Conservation (phyloP, 768 basidiomycete species). For the Inosperma sp. region DNA sequence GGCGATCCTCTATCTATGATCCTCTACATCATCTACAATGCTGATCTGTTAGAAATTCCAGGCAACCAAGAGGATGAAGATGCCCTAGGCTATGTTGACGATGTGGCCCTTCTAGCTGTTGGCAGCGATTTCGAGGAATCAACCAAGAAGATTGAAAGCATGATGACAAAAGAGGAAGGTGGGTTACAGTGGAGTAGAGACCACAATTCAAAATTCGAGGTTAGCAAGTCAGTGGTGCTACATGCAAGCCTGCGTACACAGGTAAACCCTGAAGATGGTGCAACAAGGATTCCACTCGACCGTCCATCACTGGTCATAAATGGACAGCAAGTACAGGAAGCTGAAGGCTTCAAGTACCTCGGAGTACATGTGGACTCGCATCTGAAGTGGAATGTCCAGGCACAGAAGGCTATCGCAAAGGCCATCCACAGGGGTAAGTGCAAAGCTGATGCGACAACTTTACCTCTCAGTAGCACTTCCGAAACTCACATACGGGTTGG, state of each 20-base stretch:
- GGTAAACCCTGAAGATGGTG: neutral
- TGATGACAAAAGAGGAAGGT: constrained; percentile 24
- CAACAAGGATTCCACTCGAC: neutral
- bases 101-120: constrained; percentile 21
- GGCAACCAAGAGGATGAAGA: constrained; percentile 4
- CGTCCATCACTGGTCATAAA: constrained; percentile 6
- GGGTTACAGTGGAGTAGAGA: constrained; percentile 22
- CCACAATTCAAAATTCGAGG: too few relatives aligned
- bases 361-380: constrained; percentile 21
- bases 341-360: constrained; percentile 14
- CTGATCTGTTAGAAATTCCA: constrained; percentile 17
- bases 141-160: constrained; percentile 18
- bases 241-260: constrained; percentile 18
- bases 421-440: constrained; percentile 1
- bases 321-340: constrained; percentile 10
- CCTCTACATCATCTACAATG: constrained; percentile 25
- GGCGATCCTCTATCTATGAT: constrained; percentile 20
- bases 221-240: constrained; percentile 25
- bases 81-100: constrained; percentile 29
- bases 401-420: constrained; percentile 1
- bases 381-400: constrained; percentile 13
- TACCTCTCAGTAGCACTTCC: too few relatives aligned
- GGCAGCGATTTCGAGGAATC: constrained; percentile 22
- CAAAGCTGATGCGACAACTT: too few relatives aligned
- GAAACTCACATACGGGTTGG: constrained; percentile 3